Evolutionary conservation across 257 asterid species (phyloP).

Genomic region (Ocimum tenuiflorum): DNA sequence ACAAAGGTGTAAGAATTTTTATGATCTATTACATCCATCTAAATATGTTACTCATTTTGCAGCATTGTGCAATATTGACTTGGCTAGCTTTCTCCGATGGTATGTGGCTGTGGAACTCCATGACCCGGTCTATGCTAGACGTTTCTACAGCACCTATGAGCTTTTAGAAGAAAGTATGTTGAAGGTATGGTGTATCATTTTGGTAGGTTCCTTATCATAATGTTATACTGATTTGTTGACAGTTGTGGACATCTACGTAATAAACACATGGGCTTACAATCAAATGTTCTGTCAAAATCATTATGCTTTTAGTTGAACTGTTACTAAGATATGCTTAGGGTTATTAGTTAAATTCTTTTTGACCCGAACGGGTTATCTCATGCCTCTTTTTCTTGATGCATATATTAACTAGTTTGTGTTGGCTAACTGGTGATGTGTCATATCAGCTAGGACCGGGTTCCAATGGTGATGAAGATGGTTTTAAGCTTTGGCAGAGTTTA

Average conservation of each 20-base stretch:
- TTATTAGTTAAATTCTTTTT: conserved; percentile 1
- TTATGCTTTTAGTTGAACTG: not conserved
- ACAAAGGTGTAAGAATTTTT: conserved; percentile 6
- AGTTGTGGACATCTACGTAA: not conserved
- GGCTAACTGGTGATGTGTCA: conserved; percentile 24
- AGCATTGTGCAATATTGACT: conserved; percentile 81
- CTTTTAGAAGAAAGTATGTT: conserved; percentile 81
- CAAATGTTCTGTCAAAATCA: not conserved
- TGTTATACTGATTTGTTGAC: not conserved
- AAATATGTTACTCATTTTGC: conserved; percentile 25
- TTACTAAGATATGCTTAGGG: not conserved
- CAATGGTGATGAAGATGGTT: conserved; percentile 74
- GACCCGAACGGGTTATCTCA: not conserved
- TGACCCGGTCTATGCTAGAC: conserved; percentile 86
- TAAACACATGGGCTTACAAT: not conserved
- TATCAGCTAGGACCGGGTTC: conserved; percentile 57
- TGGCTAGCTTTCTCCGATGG: conserved; percentile 99
- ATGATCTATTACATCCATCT: not conserved
- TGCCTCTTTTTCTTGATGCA: conserved; percentile 3
- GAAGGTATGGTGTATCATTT: conserved; percentile 43
- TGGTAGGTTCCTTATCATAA: not conserved
- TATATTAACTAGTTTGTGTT: not conserved
- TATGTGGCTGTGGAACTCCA: conserved; percentile 97
- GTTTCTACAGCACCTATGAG: conserved; percentile 85
- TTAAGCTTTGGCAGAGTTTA: conserved; percentile 94